phyloP scores from a whole-genome alignment of 345 rosid species.

The Populus ilicifolia region DNA sequence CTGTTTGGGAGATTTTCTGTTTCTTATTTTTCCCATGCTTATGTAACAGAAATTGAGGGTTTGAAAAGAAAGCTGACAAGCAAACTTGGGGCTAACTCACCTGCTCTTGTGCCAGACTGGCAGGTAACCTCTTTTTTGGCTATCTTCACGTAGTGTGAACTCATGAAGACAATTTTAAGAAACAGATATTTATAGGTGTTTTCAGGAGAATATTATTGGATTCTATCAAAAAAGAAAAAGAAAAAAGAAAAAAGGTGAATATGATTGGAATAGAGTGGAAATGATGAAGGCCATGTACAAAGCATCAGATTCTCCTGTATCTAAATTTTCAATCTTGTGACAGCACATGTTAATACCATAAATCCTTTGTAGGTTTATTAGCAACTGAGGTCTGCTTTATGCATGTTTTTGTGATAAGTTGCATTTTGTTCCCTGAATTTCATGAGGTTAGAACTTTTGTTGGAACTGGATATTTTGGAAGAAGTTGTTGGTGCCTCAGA shows the following conservation, averaged over 20 bases:
- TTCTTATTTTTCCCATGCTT: neutral
- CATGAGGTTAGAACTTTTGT: neutral
- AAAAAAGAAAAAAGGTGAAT: too few species aligned
- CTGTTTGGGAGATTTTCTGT: neutral
- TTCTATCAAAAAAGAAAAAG: neutral
- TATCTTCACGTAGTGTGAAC: neutral
- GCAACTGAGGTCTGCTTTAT: constrained; percentile 6
- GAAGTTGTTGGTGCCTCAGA: neutral
- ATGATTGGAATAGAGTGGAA: neutral
- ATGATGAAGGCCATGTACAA: too few species aligned
- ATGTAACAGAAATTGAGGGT: constrained; percentile 75
- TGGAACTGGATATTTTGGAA: neutral
- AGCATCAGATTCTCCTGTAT: too few species aligned
- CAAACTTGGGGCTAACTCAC: constrained; percentile 89
- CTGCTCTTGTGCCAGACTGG: constrained; percentile 82
- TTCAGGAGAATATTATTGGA: neutral
- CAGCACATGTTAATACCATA: neutral
- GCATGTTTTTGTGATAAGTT: neutral
- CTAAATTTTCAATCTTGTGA: neutral
- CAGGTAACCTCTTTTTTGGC: constrained; percentile 47
- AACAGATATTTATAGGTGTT: neutral
- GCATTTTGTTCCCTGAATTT: neutral
- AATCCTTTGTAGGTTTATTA: neutral
- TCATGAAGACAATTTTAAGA: neutral
- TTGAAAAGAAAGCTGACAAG: constrained; percentile 89